phyloP scores from a whole-genome alignment of 495 filamentous ascomycete genomes.

The Emericellopsis terricola region DNA sequence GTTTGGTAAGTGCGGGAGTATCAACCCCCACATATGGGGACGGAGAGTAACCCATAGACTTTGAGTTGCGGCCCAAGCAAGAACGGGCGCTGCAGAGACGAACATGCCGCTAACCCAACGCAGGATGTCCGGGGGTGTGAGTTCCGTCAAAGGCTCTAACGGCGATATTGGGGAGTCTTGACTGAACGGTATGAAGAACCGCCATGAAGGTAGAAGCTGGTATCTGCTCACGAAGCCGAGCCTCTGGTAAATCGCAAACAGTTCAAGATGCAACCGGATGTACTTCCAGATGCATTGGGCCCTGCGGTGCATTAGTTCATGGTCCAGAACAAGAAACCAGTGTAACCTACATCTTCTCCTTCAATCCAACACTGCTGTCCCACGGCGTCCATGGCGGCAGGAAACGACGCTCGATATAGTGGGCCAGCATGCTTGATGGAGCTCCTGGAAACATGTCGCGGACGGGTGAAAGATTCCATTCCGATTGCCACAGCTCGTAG shows the following conservation, averaged over 20 bases:
- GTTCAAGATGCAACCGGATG: slow-evolving; percentile 23
- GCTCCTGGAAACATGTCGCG: slow-evolving; percentile 1
- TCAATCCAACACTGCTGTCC: neutral
- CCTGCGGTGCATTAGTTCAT: too few relatives aligned
- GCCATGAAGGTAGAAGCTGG: slow-evolving; percentile 18
- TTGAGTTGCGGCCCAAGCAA: slow-evolving; percentile 1
- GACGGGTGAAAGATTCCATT: slow-evolving; percentile 10
- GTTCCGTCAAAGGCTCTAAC: slow-evolving; percentile 12
- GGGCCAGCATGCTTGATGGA: neutral
- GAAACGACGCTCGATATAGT: slow-evolving; percentile 1
- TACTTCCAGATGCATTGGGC: slow-evolving; percentile 13
- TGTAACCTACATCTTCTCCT: too few relatives aligned
- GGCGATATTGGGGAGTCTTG: slow-evolving; percentile 23
- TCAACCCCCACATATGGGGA: slow-evolving; percentile 1
- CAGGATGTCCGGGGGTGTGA: neutral
- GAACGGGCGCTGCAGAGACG: slow-evolving; percentile 3
- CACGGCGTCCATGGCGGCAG: neutral
- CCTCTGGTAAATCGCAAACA: slow-evolving; percentile 30
- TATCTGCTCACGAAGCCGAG: slow-evolving; percentile 21
- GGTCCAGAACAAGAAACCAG: too few relatives aligned
- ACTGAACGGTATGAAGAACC: slow-evolving; percentile 32
- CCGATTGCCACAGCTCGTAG: slow-evolving; percentile 12
- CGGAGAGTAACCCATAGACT: too few relatives aligned
- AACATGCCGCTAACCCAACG: slow-evolving; percentile 1
- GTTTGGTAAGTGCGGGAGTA: slow-evolving; percentile 1